Percentiles rank a stretch among this genome's conserved stretches.
These are phyloP conservation scores for Apiotrichum brassicae DNA, from an alignment of 1,284 basidiomycete species.

Conservation along the genomic window DNA sequence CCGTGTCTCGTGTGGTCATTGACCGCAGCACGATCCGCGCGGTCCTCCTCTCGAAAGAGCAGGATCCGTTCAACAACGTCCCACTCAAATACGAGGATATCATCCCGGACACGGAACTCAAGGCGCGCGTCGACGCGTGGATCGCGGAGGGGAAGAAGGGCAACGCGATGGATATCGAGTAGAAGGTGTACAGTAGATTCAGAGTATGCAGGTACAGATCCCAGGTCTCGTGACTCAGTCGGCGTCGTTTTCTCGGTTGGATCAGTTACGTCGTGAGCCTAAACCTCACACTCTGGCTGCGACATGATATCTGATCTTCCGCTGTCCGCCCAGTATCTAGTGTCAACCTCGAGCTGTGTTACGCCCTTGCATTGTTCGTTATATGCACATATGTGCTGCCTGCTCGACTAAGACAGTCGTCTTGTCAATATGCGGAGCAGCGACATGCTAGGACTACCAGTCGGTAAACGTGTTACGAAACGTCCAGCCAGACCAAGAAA, in stretches of 20 bases:
- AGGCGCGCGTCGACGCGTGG: constrained; percentile 59
- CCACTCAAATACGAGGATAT: constrained; percentile 76
- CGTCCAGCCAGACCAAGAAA: too few relatives aligned
- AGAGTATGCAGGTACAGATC: background rate
- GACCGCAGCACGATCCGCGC: constrained; percentile 94
- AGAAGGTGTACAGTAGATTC: constrained; percentile 8
- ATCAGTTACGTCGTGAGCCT: background rate
- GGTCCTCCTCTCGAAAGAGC: constrained; percentile 82
- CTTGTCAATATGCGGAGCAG: too few relatives aligned
- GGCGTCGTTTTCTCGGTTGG: background rate
- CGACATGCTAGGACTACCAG: too few relatives aligned
- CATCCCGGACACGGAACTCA: constrained; percentile 61
- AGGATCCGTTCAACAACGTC: constrained; percentile 82
- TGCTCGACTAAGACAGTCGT: too few relatives aligned
- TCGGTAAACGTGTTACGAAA: too few relatives aligned
- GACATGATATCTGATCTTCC: too few relatives aligned
- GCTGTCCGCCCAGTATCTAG: too few relatives aligned
- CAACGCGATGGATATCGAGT: constrained; percentile 42
- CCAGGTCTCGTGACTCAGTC: too few relatives aligned
- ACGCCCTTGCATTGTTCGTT: too few relatives aligned
- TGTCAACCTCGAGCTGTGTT: too few relatives aligned
- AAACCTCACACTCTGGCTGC: too few relatives aligned
- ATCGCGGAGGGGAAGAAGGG: constrained; percentile 49
- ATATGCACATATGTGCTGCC: too few relatives aligned
- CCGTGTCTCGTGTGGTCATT: constrained; percentile 71